Evolutionary conservation across 2,329 filamentous ascomycete genomes (phyloP), one percentile per base, ranked within the genome.

Genomic region (Botrytis deweyae): DNA sequence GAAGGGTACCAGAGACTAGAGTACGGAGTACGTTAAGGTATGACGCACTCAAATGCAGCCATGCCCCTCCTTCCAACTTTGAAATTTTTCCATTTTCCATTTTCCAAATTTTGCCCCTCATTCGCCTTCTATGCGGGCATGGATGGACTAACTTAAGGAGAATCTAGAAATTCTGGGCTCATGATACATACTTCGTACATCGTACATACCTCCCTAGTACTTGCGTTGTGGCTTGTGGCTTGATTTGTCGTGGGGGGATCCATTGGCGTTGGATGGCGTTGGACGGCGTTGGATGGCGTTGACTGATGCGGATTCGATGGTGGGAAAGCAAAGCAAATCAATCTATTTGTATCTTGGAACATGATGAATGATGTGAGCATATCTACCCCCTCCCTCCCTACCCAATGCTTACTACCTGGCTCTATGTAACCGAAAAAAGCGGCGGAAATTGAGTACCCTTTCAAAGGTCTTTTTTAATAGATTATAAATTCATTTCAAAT

Each of bases 51-150:
- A 46, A 9, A 38, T n/a, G 38, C 22, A 7, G 18, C 22, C 38
- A n/a, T 52, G 64, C 64, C 65, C 65, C 65, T 52, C 49, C 36
- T 55, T 68, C 36, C 65, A 55, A 55, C 14, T 22, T 55, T 29
- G 4, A 55, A 20, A 29, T 29, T 55, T 52, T 52, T 9, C 33
- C 18, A n/a, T 55, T 52, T 52, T 9, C 33, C 18, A n/a, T 29
- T 38, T 67, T 55, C 10, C 25, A 16, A 16, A 20, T 52, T n/a
- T 40, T n/a, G 22, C 65, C 46, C 46, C 36, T 55, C 65, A 40
- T 38, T 38, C 33, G 12, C 38, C 6, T 55, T 29, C 40, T 3
- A 29, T 55, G 25, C 46, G 65, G 46, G 46, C 12, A 22, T 33
- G 33, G 33, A 22, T 33, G 29, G 29, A 29, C 29, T 29, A 29